Conservation (phyloP, 495 filamentous ascomycete genomes). For the Acidiella bohemica region DNA sequence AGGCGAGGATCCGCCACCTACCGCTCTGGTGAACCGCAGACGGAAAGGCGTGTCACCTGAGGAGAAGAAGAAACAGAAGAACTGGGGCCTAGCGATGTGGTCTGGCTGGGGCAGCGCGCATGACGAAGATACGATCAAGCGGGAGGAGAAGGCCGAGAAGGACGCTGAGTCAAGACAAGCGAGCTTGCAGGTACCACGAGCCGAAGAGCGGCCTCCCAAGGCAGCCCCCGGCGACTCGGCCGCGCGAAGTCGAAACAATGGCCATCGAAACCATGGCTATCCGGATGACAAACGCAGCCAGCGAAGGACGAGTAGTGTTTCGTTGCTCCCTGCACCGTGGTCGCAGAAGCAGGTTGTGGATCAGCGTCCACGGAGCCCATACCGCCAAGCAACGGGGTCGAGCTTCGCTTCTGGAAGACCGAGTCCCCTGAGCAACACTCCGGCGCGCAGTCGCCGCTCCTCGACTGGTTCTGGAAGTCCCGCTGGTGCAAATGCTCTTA, state of each 20-base stretch:
- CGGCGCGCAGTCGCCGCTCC: slow-evolving; percentile 1
- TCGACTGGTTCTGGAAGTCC: too few species aligned
- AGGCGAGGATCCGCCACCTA: slow-evolving; percentile 68
- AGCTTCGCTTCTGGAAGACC: too few species aligned
- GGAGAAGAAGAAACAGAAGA: slow-evolving; percentile 40
- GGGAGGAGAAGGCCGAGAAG: slow-evolving; percentile 17
- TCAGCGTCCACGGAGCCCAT: slow-evolving; percentile 2
- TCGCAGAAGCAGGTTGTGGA: slow-evolving; percentile 4
- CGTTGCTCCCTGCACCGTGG: slow-evolving; percentile 1
- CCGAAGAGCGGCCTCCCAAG: background rate
- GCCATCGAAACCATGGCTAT: too few species aligned
- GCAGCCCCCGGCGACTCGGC: too few species aligned
- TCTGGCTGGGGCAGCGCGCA: slow-evolving; percentile 75
- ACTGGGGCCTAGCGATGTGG: slow-evolving; percentile 70
- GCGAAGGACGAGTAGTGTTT: slow-evolving; percentile 7
- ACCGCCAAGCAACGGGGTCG: slow-evolving; percentile 3
- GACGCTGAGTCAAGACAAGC: background rate
- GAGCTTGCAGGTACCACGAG: background rate
- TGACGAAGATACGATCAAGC: slow-evolving; percentile 53
- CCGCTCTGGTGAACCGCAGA: slow-evolving; percentile 61
- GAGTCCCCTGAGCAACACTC: too few species aligned
- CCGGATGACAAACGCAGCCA: too few species aligned
- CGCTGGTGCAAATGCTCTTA: too few species aligned
- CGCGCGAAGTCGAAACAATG: too few species aligned
- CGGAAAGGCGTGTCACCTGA: slow-evolving; percentile 30